Evolutionary conservation across 495 filamentous ascomycete species (phyloP), one percentile per base, ranked within the genome.

Genomic region (Pseudevernia furfuracea): DNA sequence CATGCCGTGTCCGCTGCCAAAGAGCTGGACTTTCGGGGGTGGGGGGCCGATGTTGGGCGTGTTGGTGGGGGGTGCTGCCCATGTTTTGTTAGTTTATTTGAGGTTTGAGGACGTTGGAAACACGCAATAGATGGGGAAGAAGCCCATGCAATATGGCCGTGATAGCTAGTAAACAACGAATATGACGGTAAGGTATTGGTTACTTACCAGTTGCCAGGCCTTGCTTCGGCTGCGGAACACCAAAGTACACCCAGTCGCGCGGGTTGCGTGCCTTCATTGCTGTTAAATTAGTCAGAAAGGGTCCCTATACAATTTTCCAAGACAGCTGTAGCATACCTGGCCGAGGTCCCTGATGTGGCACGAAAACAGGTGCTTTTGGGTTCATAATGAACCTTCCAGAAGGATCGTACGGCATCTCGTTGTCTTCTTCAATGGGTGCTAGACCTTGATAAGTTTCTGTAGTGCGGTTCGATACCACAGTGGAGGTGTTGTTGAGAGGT

Each of bases 1-100:
- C 10, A 62, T 17, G 58, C 64, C 59, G 59, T 61, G 59, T 17
- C 15, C 44, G 25, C 39, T 38, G 34, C 64, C 64, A 25, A 44
- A 62, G 58, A 66, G 25, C 5, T 32, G 52, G 17, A 55, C 25
- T 55, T 36, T 34, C 1, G 46, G 15, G 30, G 10, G 4, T 4
- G 30, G 17, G 52, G 30, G 3, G 28, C 30, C 28, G 1, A 7
- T 3, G 52, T 19, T 55, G 21, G 28, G 52, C 1, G 28, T 17
- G 52, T 32, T 55, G 2, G 15, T 17, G 52, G 52, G 28, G 17
- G 52, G 0, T 34, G 28, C 12, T 17, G 19, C 2, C 6, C 30
- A 7, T 55, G 52, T 19, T 19, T 53, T 32, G 28, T 53, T 21
- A 53, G 49, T 25, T 3, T 23, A 14, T 2, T 48, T 25, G 1